Conservation (phyloP, 1,284 basidiomycete genomes). For the Pseudozyma thailandica region DNA sequence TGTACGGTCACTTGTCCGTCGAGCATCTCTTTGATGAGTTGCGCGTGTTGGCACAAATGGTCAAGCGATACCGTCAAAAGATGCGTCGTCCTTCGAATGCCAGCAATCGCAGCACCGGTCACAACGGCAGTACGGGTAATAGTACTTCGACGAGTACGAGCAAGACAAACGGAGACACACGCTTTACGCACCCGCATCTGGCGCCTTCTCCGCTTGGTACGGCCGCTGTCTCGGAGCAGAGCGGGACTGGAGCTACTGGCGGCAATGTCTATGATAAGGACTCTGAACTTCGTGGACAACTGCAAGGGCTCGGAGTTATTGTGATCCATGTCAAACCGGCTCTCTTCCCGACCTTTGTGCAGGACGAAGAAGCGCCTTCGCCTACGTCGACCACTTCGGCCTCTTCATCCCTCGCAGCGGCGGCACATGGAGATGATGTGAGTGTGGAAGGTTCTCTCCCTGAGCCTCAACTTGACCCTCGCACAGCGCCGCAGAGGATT, state of each 20-base stretch:
- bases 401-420: conserved; percentile 7
- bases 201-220: conserved; percentile 42
- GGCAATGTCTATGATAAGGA: conserved; percentile 52
- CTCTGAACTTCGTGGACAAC: conserved; percentile 36
- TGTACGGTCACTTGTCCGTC: conserved; percentile 62
- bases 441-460: background rate
- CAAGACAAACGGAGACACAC: conserved; percentile 16
- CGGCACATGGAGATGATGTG: conserved; percentile 8
- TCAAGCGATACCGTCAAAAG: conserved; percentile 38
- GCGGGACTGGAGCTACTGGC: conserved; percentile 10
- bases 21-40: conserved; percentile 60
- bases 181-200: conserved; percentile 21
- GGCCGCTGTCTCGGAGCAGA: conserved; percentile 26
- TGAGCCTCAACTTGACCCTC: conserved; percentile 26
- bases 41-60: conserved; percentile 50
- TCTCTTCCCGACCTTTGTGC: conserved; percentile 52
- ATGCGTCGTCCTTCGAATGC: conserved; percentile 27
- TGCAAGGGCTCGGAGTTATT: conserved; percentile 52
- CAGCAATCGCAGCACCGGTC: conserved; percentile 15
- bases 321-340: conserved; percentile 63
- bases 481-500: conserved; percentile 55
- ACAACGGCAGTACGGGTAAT: background rate
- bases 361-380: conserved; percentile 4
- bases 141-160: background rate
- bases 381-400: conserved; percentile 11